Evolutionary conservation across 2,329 filamentous ascomycete species (phyloP), one percentile per base, ranked within the genome.

Genomic region (Cercospora nicotianae): DNA sequence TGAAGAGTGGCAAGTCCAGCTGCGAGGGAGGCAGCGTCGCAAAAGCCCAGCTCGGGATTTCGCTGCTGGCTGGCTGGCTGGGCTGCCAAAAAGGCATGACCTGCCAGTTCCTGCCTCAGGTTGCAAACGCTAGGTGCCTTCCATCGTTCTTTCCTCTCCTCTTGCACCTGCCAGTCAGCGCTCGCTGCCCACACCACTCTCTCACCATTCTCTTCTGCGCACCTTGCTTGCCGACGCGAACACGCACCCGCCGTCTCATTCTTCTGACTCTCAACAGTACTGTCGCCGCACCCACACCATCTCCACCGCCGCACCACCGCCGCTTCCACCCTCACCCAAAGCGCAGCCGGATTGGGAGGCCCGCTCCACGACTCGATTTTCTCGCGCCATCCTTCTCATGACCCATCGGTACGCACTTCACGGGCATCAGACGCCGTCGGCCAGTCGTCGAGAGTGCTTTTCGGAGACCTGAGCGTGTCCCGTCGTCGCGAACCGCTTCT

Each of bases 331-430:
- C 26, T 28, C 67, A 33, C 63, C 63, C 51, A 28, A 36, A 59
- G 51, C 42, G 63, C 63, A 28, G 61, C 62, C 66, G 55, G 66
- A 45, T 64, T 48, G 30, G 30, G 62, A 67, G 30, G 61, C 61
- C 66, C 55, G 67, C 63, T 63, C 61, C 28, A 39, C 59, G 42
- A 58, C 36, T 45, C 67, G 51, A 67, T 51, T 60, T 45, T 60
- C 61, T 62, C 63, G 63, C 66, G 51, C 61, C 51, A 10, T 59
- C 53, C 60, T 59, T 61, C 66, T 58, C 70, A 72, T 72, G 70
- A 66, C 58, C 67, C 59, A 58, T 64, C 65, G 65, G 61, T 58
- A 67, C 65, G 53, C 64, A 58, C 60, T 53, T 42, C 51, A 18
- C 64, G 55, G 60, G 53, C 16, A 57, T 57, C 48, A 57, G 48